phyloP scores from a whole-genome alignment of 2,329 filamentous ascomycete genomes.

The Phaeosphaeriaceae sp. region DNA sequence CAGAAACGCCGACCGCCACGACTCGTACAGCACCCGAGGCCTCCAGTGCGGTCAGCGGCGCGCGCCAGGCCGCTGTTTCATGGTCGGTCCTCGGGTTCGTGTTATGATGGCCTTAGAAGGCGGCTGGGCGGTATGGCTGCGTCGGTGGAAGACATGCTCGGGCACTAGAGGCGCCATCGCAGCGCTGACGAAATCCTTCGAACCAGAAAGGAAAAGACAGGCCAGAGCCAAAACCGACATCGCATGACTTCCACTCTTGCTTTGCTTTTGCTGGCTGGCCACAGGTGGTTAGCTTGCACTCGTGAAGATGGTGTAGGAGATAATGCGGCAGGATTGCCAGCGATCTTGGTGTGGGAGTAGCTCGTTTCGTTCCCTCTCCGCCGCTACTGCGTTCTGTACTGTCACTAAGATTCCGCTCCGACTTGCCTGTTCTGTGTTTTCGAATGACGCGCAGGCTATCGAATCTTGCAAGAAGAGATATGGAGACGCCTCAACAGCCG shows the following conservation, averaged over 20 bases:
- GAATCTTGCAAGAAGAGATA: conserved; percentile 6
- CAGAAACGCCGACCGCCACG: conserved; percentile 14
- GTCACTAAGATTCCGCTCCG: conserved; percentile 10
- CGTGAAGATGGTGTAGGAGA: conserved; percentile 15
- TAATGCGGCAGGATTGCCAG: conserved; percentile 5
- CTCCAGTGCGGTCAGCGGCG: conserved; percentile 8
- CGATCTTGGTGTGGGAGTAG: conserved; percentile 1
- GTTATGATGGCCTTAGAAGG: conserved; percentile 16
- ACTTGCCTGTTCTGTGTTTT: conserved; percentile 11
- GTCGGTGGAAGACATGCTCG: conserved; percentile 21
- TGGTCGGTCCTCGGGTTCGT: conserved; percentile 23
- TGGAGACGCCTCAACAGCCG: conserved; percentile 1
- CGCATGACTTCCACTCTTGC: conserved; percentile 9
- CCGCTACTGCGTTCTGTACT: conserved; percentile 1
- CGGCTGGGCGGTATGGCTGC: conserved; percentile 1
- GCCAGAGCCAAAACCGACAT: conserved; percentile 28
- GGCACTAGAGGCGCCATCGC: conserved; percentile 40
- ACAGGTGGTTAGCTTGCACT: conserved; percentile 8
- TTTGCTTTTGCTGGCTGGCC: conserved; percentile 11
- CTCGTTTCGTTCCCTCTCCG: conserved; percentile 8
- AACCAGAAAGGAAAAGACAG: conserved; percentile 26
- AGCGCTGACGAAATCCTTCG: conserved; percentile 34
- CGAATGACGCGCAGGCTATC: not conserved
- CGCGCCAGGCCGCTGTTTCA: conserved; percentile 26
- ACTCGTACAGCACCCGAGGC: conserved; percentile 14